Evolutionary conservation across 2,329 filamentous ascomycete species (phyloP).

Genomic region (Beauveria brongniartii): DNA sequence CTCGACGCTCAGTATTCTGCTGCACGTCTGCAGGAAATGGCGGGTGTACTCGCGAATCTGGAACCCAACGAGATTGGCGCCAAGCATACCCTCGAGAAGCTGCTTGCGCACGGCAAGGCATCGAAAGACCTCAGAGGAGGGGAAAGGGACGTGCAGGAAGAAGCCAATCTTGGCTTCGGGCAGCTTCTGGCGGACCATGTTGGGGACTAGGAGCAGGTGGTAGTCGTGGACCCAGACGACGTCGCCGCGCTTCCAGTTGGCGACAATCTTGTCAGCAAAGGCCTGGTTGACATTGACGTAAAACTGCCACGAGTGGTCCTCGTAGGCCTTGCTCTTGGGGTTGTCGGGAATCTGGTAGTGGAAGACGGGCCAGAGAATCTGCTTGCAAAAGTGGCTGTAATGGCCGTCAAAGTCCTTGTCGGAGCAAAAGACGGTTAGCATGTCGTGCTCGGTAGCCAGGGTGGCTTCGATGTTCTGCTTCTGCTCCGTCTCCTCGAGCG

Average conservation of each 20-base stretch:
- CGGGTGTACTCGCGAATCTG: conserved; percentile 89
- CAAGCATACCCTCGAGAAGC: conserved; percentile 84
- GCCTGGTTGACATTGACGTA: conserved; percentile 89
- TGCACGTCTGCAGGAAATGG: conserved; percentile 94
- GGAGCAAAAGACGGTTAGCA: conserved; percentile 74
- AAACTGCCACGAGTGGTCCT: conserved; percentile 93
- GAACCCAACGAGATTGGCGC: conserved; percentile 86
- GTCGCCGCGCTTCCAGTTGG: conserved; percentile 89
- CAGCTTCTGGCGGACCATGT: conserved; percentile 81
- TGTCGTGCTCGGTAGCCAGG: conserved; percentile 73
- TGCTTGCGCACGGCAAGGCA: conserved; percentile 82
- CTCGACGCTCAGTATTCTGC: conserved; percentile 81
- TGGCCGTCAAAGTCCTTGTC: conserved; percentile 93
- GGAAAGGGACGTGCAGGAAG: conserved; percentile 91
- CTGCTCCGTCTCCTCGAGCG: conserved; percentile 62
- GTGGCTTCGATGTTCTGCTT: conserved; percentile 78
- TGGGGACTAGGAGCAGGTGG: conserved; percentile 80
- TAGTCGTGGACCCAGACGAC: conserved; percentile 96
- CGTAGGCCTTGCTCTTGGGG: conserved; percentile 95
- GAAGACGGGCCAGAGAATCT: conserved; percentile 95
- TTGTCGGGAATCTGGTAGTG: conserved; percentile 98
- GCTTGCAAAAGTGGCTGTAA: conserved; percentile 95
- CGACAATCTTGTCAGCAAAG: conserved; percentile 83
- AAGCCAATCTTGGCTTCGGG: conserved; percentile 94
- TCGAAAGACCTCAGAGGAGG: conserved; percentile 91